A percentile compares a stretch with the other conserved stretches of the same genome.
Conservation (phyloP, 257 asterid species). For the Lycium ferocissimum region DNA sequence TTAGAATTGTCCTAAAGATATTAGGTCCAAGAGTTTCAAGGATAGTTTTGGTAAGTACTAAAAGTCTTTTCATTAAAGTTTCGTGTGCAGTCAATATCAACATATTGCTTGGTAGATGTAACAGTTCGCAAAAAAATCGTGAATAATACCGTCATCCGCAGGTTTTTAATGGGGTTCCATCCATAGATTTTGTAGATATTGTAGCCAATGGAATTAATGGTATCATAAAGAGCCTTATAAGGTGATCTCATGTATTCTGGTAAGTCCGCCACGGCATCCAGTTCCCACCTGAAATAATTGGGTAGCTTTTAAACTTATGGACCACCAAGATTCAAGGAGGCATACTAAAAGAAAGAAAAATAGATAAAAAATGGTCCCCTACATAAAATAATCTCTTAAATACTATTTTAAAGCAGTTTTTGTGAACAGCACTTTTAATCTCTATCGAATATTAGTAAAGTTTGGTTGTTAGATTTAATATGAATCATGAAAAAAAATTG, state of each 20-base stretch:
- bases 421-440: no score
- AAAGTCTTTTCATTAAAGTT: no score
- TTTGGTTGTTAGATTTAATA: no score
- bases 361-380: no score
- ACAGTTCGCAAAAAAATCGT: no score
- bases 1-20: constrained; percentile 48
- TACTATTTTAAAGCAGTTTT: no score
- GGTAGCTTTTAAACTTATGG: neutral
- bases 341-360: neutral
- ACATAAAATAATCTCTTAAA: no score
- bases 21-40: neutral
- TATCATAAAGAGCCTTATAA: constrained; percentile 51
- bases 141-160: constrained; percentile 33
- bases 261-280: constrained; percentile 34
- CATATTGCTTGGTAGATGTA: no score
- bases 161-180: constrained; percentile 40
- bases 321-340: neutral
- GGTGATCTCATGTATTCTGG: constrained; percentile 60
- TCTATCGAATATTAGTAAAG: no score
- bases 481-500: no score
- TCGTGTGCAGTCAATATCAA: no score
- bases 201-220: constrained; percentile 42
- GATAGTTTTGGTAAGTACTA: no score
- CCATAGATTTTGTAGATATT: constrained; percentile 42
- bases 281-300: constrained; percentile 51